Conservation (phyloP, 345 rosid species). For the Theobroma cacao region DNA sequence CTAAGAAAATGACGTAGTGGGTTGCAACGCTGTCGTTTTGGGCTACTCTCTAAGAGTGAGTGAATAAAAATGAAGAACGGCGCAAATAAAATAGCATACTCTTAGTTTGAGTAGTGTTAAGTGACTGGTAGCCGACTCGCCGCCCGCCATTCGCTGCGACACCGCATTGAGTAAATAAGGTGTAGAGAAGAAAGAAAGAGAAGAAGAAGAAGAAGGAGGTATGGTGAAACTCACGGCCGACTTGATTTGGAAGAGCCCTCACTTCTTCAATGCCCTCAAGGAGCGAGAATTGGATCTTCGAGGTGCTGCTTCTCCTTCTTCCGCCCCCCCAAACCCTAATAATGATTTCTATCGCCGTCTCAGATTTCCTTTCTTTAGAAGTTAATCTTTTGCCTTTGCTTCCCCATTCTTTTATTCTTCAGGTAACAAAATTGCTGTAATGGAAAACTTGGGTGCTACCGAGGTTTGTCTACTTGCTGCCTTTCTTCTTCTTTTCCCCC, state of each 20-base stretch:
- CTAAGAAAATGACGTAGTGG: slow-evolving; percentile 19
- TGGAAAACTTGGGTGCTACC: slow-evolving; percentile 98
- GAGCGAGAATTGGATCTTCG: slow-evolving; percentile 98
- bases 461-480: slow-evolving; percentile 47
- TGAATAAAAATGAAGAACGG: too few species aligned
- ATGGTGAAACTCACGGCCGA: slow-evolving; percentile 99
- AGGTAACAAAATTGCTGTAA: slow-evolving; percentile 96
- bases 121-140: not conserved
- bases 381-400: not conserved
- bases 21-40: too few species aligned
- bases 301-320: slow-evolving; percentile 38
- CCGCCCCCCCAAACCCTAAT: slow-evolving; percentile 23
- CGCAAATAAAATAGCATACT: not conserved
- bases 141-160: not conserved
- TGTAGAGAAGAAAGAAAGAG: not conserved
- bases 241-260: slow-evolving; percentile 97
- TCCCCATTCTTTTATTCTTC: slow-evolving; percentile 5
- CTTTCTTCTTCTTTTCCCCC: not conserved
- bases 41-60: too few species aligned
- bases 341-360: slow-evolving; percentile 8
- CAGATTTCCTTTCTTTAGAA: not conserved
- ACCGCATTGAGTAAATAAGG: not conserved
- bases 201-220: not conserved
- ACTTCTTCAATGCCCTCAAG: slow-evolving; percentile 96
- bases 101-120: not conserved